These are phyloP conservation scores for Xylariomycetidae sp. DNA, from an alignment of 2,329 filamentous ascomycete genomes.

Conservation along the genomic window DNA sequence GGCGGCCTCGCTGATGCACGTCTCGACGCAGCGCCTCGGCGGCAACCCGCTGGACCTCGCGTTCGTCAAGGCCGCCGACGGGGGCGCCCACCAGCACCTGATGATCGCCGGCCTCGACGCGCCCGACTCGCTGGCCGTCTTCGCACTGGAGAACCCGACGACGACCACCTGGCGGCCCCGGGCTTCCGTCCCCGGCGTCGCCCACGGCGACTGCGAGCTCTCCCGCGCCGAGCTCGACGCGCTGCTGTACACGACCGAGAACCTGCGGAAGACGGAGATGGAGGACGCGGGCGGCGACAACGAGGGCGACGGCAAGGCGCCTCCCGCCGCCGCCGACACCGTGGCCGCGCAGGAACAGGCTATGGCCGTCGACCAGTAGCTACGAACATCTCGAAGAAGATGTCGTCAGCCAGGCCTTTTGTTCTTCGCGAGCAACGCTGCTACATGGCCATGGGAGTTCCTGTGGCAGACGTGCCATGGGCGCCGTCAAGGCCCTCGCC, in stretches of 20 bases:
- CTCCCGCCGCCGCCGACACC: no score
- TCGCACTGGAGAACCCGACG: conserved; percentile 15
- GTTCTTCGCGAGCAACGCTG: no score
- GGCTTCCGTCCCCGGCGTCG: neutral
- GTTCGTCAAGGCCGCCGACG: conserved; percentile 31
- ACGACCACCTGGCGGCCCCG: conserved; percentile 2
- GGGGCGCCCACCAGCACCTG: conserved; percentile 4
- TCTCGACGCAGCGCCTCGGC: conserved; percentile 40
- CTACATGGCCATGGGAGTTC: no score
- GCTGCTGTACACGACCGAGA: conserved; percentile 23
- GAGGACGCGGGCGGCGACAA: conserved; percentile 14
- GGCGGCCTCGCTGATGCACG: conserved; percentile 40
- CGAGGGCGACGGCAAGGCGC: no score
- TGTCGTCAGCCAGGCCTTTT: no score
- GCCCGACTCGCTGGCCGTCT: conserved; percentile 11
- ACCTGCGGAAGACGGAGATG: conserved; percentile 25
- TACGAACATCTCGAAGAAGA: no score
- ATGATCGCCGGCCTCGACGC: neutral
- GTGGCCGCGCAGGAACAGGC: no score
- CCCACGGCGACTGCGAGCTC: conserved; percentile 9
- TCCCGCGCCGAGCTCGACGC: conserved; percentile 22
- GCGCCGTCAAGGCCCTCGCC: no score
- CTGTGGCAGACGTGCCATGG: no score
- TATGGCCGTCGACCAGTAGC: no score
- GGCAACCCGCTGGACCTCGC: conserved; percentile 60